Base-by-base conservation (phyloP, 1,284 basidiomycete genomes). In the Golubevia pallescens region DNA sequence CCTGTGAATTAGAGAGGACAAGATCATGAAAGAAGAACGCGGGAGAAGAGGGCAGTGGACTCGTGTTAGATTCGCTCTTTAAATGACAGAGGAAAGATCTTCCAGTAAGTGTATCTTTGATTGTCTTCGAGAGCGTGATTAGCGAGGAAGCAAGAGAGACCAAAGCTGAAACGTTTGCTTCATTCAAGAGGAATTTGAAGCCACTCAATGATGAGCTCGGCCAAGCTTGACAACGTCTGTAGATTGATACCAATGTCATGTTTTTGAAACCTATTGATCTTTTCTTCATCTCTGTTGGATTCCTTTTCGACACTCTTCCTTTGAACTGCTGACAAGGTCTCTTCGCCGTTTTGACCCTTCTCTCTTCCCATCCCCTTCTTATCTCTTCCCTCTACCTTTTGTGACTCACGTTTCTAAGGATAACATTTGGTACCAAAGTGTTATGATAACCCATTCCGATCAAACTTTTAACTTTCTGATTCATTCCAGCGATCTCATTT, bases 1-100 rank as follows among this genome's bases (percentile, higher is more conserved):
- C 88, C 93, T 95, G 70, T 14, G 23, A 4, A 1, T 13, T 59
- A 32, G 16, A 2, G 28, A 42, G 21, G 7, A 24, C n/a, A 7
- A 51, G 6, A 16, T 23, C 5, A 6, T 7, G 19, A 24, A 60
- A 20, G 23, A 61, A 28, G 24, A 23, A 62, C 4, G 10, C 4
- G 53, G 1, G 24, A 24, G 21, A 21, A 55, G 60, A 42, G 53
- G n/a, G n/a, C n/a, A n/a, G n/a, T n/a, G n/a, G n/a, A n/a, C n/a
- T n/a, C n/a, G n/a, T n/a, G n/a, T n/a, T n/a, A n/a, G n/a, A n/a
- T n/a, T n/a, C n/a, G n/a, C n/a, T n/a, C n/a, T n/a, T n/a, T n/a
- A n/a, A n/a, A n/a, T n/a, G n/a, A n/a, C n/a, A n/a, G n/a, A n/a
- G n/a, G n/a, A n/a, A n/a, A n/a, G n/a, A n/a, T n/a, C n/a, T n/a